Conservation (phyloP, 2,329 filamentous ascomycete genomes). For the Curvularia verruculosa region DNA sequence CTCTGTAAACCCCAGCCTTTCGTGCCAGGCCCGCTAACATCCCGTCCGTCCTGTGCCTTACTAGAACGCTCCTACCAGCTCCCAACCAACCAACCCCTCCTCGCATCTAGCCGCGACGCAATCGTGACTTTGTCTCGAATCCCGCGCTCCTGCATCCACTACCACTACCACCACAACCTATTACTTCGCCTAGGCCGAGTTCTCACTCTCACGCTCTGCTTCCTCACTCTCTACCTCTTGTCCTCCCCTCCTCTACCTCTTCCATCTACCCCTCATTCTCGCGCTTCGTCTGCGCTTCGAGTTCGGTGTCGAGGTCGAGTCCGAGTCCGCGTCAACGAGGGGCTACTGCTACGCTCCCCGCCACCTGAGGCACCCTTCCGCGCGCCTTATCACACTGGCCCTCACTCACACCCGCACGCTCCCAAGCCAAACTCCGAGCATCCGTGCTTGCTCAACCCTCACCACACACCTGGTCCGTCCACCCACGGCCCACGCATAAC, state of each 20-base stretch:
- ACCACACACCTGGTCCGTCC: conserved; percentile 21
- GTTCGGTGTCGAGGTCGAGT: neutral
- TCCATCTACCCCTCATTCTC: neutral
- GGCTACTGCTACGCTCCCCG: conserved; percentile 25
- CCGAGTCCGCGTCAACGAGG: conserved; percentile 28
- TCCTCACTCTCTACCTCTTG: conserved; percentile 2
- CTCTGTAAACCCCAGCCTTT: conserved; percentile 31
- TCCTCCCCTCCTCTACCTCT: conserved; percentile 25
- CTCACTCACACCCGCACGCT: neutral
- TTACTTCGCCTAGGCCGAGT: conserved; percentile 15
- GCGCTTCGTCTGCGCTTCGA: conserved; percentile 25
- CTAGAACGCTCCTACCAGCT: neutral
- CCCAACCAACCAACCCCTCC: conserved; percentile 24
- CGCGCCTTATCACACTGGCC: conserved; percentile 30
- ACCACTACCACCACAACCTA: conserved; percentile 4
- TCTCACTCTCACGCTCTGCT: no score
- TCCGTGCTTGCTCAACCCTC: conserved; percentile 34
- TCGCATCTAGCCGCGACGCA: conserved; percentile 41
- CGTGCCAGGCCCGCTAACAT: conserved; percentile 34
- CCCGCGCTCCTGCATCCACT: conserved; percentile 29
- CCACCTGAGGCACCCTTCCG: conserved; percentile 28
- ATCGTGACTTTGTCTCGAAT: conserved; percentile 34
- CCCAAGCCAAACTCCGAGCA: conserved; percentile 37
- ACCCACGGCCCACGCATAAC: conserved; percentile 19
- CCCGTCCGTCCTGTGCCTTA: conserved; percentile 31